phyloP scores from a whole-genome alignment of 176 grass and related monocot species.

The Carex pumila region DNA sequence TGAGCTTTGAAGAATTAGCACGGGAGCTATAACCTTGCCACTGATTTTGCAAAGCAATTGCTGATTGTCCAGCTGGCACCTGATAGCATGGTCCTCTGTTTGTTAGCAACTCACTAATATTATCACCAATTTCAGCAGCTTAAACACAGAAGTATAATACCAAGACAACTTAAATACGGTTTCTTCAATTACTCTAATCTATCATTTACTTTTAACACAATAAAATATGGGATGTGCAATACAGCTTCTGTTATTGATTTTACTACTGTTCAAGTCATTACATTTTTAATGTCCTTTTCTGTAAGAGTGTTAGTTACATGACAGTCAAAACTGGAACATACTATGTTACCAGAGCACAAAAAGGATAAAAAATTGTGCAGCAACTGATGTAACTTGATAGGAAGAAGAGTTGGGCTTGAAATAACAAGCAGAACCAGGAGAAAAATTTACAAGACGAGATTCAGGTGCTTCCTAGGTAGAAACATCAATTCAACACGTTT shows the following conservation, averaged over 20 bases:
- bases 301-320: background rate
- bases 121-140: background rate
- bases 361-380: background rate
- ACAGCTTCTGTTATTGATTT: background rate
- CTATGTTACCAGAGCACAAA: background rate
- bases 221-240: background rate
- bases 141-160: background rate
- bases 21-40: slow-evolving; percentile 51
- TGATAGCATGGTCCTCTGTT: background rate
- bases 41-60: slow-evolving; percentile 59
- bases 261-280: background rate
- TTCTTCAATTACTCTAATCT: background rate
- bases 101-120: background rate
- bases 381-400: background rate
- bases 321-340: background rate
- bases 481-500: background rate
- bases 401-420: background rate
- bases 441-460: background rate
- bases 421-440: background rate
- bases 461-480: background rate
- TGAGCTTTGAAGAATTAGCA: slow-evolving; percentile 46
- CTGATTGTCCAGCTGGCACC: slow-evolving; percentile 46
- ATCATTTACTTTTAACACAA: background rate
- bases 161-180: background rate
- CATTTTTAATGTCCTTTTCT: background rate